Evolutionary conservation across 2,329 filamentous ascomycete genomes (phyloP).

Genomic region (Colletotrichum simmondsii): DNA sequence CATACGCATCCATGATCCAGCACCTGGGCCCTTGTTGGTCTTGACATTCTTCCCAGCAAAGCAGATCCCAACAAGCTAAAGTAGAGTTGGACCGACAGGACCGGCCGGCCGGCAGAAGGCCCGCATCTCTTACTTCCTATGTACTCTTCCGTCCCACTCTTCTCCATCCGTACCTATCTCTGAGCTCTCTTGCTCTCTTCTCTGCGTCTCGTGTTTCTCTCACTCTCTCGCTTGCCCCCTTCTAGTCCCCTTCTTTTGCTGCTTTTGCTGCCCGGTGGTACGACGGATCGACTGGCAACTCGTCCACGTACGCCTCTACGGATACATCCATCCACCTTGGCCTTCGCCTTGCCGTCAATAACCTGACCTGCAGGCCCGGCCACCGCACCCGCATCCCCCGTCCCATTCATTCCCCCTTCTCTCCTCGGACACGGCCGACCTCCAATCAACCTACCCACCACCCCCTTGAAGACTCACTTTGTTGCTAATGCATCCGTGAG

Average conservation of each 20-base stretch:
- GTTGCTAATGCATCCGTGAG: slow-evolving; percentile 32
- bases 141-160: not conserved
- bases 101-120: not conserved
- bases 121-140: not conserved
- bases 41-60: not conserved
- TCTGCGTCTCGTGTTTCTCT: not conserved
- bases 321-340: not conserved
- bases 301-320: slow-evolving; percentile 1
- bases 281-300: slow-evolving; percentile 3
- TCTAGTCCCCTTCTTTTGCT: not conserved
- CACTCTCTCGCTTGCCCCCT: not conserved
- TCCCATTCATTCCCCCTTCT: slow-evolving; percentile 8
- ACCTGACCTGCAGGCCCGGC: slow-evolving; percentile 5
- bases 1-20: too few species aligned
- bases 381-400: slow-evolving; percentile 21
- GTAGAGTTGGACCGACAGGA: not conserved
- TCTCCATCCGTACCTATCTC: not conserved
- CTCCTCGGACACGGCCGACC: slow-evolving; percentile 18
- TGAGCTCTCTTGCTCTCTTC: not conserved
- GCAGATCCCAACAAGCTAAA: not conserved
- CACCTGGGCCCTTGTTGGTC: too few species aligned
- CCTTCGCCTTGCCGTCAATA: not conserved
- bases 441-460: slow-evolving; percentile 14
- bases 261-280: not conserved
- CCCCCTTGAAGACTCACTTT: slow-evolving; percentile 30